These are phyloP conservation scores for Tricholoma furcatifolium DNA, from an alignment of 768 basidiomycete genomes.

Conservation along the genomic window DNA sequence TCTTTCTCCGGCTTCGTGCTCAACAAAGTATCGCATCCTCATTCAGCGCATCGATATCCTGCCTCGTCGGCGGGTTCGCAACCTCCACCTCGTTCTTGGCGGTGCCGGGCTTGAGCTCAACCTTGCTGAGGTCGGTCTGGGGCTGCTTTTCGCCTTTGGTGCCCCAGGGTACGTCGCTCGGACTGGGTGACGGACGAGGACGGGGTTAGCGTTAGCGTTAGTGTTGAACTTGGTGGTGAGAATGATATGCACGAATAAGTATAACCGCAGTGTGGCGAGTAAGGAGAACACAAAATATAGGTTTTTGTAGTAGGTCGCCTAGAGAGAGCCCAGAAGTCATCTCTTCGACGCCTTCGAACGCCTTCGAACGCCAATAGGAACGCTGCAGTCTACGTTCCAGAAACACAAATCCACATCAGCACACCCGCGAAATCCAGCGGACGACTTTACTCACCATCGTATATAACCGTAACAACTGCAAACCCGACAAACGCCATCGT, in stretches of 20 bases:
- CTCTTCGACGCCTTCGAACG: too few relatives aligned
- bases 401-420: too few relatives aligned
- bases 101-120: constrained; percentile 24
- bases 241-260: constrained; percentile 76
- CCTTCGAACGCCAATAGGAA: constrained; percentile 87
- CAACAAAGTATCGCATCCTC: constrained; percentile 87
- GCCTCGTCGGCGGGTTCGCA: constrained; percentile 79
- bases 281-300: constrained; percentile 87
- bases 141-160: constrained; percentile 94
- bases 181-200: constrained; percentile 44
- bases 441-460: constrained; percentile 73
- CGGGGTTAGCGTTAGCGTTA: not conserved
- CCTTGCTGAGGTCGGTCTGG: constrained; percentile 72
- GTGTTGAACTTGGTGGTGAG: constrained; percentile 58
- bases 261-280: constrained; percentile 86
- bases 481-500: too few relatives aligned
- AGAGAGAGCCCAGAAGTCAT: too few relatives aligned
- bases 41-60: constrained; percentile 86
- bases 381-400: too few relatives aligned
- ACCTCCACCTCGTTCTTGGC: constrained; percentile 85
- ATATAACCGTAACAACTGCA: constrained; percentile 90
- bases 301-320: too few relatives aligned
- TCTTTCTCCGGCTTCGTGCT: constrained; percentile 75
- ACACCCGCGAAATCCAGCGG: too few relatives aligned
- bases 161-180: constrained; percentile 95